Evolutionary conservation across 352 stramenopile genomes (phyloP), one percentile per base, ranked within the genome.

Genomic region (Pilasporangium apinafurcum): DNA sequence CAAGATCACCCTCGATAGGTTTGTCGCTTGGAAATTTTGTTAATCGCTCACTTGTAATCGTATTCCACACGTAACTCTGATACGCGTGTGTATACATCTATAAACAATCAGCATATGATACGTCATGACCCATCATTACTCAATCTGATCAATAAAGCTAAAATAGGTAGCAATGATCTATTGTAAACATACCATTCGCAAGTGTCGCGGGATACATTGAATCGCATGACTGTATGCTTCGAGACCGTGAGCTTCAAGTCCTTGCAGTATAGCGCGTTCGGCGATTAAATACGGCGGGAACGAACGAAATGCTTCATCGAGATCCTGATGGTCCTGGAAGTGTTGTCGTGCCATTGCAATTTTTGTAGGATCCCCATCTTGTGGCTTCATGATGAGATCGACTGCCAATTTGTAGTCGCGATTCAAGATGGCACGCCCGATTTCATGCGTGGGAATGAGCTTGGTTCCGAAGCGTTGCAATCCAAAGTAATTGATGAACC

Each of bases 401-500:
- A 97, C 71, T 2, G 86, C 92, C 1, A 65, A 49, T 52, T 96
- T 86, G 60, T 92, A 96, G 51, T 98, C 83, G 20, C 86, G 88
- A 39, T 92, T 83, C 29, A 99, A 60, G 46, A 98, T 86, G 5
- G 90, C 87, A 10, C 95, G 90, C 16, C 96, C 96, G 22, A 98
- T 85, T 43, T 96, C 69, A 37, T 95, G 77, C 0, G 78, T 90
- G 18, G 68, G 84, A 72, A 89, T 95, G 48, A 72, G 83, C 30
- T 80, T 91, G 63, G 73, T 97, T 66, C 76, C 96, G 64, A 97
- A 99, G 56, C 93, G 78, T 71, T 99, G 96, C 38, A 98, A 78
- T 3, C 96, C 96, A 71, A 98, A 99, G 72, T 98, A 98, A 56
- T 99, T 99, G 53, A 98, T 94, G 62, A 98, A 99, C 6, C 96